Evolutionary conservation across 2,329 filamentous ascomycete species (phyloP), one percentile per base, ranked within the genome.

Genomic region (Cladosporium sp.): DNA sequence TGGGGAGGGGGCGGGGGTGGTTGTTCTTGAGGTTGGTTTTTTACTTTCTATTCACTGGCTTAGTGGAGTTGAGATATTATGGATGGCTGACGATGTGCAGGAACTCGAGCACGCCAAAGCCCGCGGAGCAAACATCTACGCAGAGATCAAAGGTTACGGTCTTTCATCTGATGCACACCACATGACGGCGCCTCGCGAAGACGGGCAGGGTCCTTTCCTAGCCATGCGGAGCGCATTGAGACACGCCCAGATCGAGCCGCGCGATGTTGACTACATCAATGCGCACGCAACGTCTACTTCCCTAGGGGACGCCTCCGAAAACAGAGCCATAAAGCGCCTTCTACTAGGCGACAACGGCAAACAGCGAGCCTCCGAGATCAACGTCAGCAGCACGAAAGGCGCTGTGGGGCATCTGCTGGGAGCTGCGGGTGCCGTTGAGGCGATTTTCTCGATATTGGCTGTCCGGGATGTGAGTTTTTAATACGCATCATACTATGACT

Each of bases 331-430:
- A 71, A 89, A 88, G 67, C 80, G 86, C 0, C 78, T 99, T 46
- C 88, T 98, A 79, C 81, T 92, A 11, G 91, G 91, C 0, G 85
- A 88, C 25, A 85, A 90, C 21, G 92, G 92, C 0, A 84, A 88
- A 64, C 71, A 78, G 0, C 81, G 80, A 1, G 85, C 90, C 48
- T 79, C 81, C 2, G 79, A 91, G 10, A 85, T 98, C 63, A 92
- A 93, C 53, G 85, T 97, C 23, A 97, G 93, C 76, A 94, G 95
- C 77, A 97, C 93, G 0, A 99, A 99, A 77, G 94, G 94, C 7
- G 92, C 95, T 3, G 84, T 96, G 60, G 95, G 95, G 0, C 95
- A 99, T 82, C 81, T 99, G 6, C 84, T 99, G 5, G 95, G 95
- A 16, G 95, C 93, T 43, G 91, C 95, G 2, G 95, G 95, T 3